Evolutionary conservation across 805 yeast species (phyloP).

Genomic region (Zygoascus ofunaensis): DNA sequence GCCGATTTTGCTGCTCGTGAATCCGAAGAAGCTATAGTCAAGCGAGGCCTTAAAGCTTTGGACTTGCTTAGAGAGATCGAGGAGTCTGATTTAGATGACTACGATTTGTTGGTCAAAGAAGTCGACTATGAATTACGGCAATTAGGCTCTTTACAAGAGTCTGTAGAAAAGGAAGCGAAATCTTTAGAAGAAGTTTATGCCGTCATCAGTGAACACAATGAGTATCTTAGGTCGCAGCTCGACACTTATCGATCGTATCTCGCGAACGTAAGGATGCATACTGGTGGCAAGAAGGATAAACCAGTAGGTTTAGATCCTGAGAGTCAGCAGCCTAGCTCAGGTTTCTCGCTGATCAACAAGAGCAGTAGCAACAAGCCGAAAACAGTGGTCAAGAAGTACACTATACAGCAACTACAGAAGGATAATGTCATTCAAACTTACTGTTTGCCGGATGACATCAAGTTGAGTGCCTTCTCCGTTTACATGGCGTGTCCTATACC

Average conservation of each 20-base stretch:
- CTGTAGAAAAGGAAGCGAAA: conserved; percentile 24
- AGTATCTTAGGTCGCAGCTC: conserved; percentile 28
- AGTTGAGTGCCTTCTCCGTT: conserved; percentile 18
- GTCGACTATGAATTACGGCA: conserved; percentile 29
- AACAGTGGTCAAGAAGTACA: conserved; percentile 20
- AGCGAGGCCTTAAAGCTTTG: conserved; percentile 27
- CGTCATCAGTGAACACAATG: conserved; percentile 29
- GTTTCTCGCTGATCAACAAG: conserved; percentile 1
- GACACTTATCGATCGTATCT: conserved; percentile 31
- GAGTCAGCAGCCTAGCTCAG: conserved; percentile 6
- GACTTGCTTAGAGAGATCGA: conserved; percentile 24
- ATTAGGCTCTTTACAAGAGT: conserved; percentile 26
- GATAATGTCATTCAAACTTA: conserved; percentile 24
- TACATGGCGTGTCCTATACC: conserved; percentile 24
- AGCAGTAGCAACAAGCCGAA: conserved; percentile 10
- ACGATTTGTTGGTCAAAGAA: conserved; percentile 24
- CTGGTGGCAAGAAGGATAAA: conserved; percentile 22
- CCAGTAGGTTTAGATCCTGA: conserved; percentile 16
- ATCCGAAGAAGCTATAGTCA: conserved; percentile 23
- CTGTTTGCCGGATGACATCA: conserved; percentile 20
- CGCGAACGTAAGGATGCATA: conserved; percentile 27
- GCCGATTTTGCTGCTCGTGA: conserved; percentile 26
- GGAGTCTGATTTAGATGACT: conserved; percentile 18
- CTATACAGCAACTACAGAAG: conserved; percentile 19
- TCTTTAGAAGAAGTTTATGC: conserved; percentile 26